A percentile compares a stretch with the other conserved stretches of the same genome.
These are phyloP conservation scores for Neoscytalidium dimidiatum DNA, from an alignment of 2,329 filamentous ascomycete species.

Conservation along the genomic window DNA sequence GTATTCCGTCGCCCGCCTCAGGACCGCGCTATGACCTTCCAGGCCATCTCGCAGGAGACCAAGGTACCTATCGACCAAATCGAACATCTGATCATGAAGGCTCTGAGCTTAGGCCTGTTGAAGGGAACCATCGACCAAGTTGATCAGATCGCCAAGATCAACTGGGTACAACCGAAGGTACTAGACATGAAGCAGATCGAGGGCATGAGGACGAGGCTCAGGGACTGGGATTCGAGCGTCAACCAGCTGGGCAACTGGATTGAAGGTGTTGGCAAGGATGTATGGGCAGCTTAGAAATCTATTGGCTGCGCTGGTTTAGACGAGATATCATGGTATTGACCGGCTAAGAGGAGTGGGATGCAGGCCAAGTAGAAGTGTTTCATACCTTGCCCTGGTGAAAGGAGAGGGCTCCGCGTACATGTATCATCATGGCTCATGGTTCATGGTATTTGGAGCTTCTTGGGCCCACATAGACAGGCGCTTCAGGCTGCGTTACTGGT, in stretches of 20 bases:
- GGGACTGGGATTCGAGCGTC: constrained; percentile 95
- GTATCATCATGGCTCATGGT: constrained; percentile 12
- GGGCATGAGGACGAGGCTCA: constrained; percentile 82
- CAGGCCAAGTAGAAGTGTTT: not conserved
- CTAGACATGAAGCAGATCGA: constrained; percentile 94
- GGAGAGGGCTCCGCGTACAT: constrained; percentile 1
- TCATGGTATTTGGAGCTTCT: constrained; percentile 6
- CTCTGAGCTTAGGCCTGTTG: constrained; percentile 87
- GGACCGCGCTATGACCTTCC: constrained; percentile 91
- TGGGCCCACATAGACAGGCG: constrained; percentile 16
- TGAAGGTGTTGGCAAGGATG: constrained; percentile 87
- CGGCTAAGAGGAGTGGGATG: not conserved
- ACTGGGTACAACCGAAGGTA: constrained; percentile 99
- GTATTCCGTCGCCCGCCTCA: constrained; percentile 96
- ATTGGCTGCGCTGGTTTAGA: not conserved
- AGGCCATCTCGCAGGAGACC: constrained; percentile 85
- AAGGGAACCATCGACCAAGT: constrained; percentile 96
- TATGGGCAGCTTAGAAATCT: constrained; percentile 77
- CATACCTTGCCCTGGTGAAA: not conserved
- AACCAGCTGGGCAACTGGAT: constrained; percentile 98
- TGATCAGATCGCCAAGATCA: constrained; percentile 88
- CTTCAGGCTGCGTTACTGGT: constrained; percentile 12
- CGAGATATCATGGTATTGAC: not conserved
- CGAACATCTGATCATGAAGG: constrained; percentile 98
- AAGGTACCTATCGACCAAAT: constrained; percentile 91